These are phyloP conservation scores for Phytophthora brassicae DNA, from an alignment of 352 stramenopile genomes.

Conservation along the genomic window DNA sequence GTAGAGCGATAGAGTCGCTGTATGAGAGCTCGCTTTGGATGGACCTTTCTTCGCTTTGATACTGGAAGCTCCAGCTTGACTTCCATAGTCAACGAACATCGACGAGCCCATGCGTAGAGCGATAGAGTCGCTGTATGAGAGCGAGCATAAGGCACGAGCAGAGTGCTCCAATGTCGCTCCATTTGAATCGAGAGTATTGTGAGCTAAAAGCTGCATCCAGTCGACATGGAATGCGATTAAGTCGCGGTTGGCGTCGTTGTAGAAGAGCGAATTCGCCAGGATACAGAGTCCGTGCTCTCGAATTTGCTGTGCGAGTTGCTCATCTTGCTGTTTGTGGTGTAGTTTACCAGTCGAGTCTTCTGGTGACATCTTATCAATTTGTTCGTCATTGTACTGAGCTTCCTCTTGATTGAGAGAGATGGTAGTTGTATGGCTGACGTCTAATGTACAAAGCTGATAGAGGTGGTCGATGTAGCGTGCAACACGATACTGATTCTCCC, in stretches of 20 bases:
- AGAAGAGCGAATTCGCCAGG: conserved; percentile 87
- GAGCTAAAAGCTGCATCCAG: conserved; percentile 67
- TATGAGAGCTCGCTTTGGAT: too few species aligned
- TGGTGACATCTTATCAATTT: conserved; percentile 4
- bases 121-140: conserved; percentile 85
- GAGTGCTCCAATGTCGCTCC: conserved; percentile 59
- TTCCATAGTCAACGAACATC: conserved; percentile 3
- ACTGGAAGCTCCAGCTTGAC: conserved; percentile 12
- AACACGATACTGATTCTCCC: conserved; percentile 88
- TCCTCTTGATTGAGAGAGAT: conserved; percentile 29
- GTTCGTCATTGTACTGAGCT: conserved; percentile 8
- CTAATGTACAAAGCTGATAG: conserved; percentile 48
- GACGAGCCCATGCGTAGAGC: conserved; percentile 51
- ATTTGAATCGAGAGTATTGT: conserved; percentile 41
- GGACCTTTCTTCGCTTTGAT: neutral
- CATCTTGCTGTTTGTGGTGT: conserved; percentile 18
- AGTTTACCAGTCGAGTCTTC: conserved; percentile 1
- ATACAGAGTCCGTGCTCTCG: conserved; percentile 70
- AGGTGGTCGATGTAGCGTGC: conserved; percentile 70
- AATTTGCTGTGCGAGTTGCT: conserved; percentile 40
- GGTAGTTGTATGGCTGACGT: neutral
- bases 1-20: too few species aligned
- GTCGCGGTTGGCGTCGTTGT: conserved; percentile 88
- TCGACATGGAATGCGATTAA: conserved; percentile 50
- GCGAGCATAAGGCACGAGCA: conserved; percentile 70